phyloP scores from a whole-genome alignment of 257 asterid species.

The Solanum bulbocastanum region DNA sequence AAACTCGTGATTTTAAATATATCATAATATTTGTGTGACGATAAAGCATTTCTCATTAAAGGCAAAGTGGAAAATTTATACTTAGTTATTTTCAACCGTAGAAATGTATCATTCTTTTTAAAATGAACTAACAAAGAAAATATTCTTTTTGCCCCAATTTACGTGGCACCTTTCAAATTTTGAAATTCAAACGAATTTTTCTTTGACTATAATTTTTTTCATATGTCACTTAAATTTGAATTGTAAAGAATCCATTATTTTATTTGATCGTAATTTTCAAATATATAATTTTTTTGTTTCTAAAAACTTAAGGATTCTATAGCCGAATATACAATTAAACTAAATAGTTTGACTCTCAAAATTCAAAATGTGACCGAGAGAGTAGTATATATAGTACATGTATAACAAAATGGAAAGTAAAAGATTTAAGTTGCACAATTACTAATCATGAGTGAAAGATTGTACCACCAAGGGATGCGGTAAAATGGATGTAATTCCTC shows the following conservation, averaged over 20 bases:
- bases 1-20: not conserved
- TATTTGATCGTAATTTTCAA: not conserved
- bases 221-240: not conserved
- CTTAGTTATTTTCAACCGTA: not conserved
- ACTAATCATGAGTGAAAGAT: not conserved
- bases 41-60: not conserved
- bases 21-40: not conserved
- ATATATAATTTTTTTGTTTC: not conserved
- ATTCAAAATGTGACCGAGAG: not conserved
- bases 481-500: not conserved
- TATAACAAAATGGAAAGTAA: not conserved
- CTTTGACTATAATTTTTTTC: too few relatives aligned
- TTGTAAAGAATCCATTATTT: too few relatives aligned
- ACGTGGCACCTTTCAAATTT: too few relatives aligned
- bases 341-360: not conserved
- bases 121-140: not conserved
- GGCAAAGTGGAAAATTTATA: not conserved
- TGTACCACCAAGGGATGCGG: not conserved
- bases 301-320: too few relatives aligned
- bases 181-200: not conserved
- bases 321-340: not conserved
- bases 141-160: not conserved
- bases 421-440: not conserved
- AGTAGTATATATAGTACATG: not conserved
- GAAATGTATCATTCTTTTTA: not conserved